phyloP scores from a whole-genome alignment of 495 filamentous ascomycete genomes.

The Astrothelium subdiscretum region DNA sequence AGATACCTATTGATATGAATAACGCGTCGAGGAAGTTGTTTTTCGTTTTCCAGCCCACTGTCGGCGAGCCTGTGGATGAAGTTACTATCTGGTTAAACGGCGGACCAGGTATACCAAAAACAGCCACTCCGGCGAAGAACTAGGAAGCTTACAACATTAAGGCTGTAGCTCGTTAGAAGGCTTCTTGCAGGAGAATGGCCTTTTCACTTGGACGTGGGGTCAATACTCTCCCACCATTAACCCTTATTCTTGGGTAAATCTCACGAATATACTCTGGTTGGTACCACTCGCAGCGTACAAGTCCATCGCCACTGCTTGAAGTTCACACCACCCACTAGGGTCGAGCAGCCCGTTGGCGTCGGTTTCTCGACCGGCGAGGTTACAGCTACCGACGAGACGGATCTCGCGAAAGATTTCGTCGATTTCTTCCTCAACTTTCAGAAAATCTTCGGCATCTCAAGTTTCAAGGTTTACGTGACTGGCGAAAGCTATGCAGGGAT shows the following conservation, averaged over 20 bases:
- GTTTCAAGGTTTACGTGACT: conserved; percentile 22
- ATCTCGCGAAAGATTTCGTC: conserved; percentile 18
- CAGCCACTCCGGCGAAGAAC: too few relatives aligned
- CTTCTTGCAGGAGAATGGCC: conserved; percentile 64
- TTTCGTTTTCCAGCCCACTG: conserved; percentile 41
- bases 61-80: conserved; percentile 30
- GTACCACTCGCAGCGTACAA: too few relatives aligned
- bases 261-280: conserved; percentile 66
- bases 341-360: conserved; percentile 54
- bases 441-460: conserved; percentile 19
- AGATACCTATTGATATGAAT: conserved; percentile 18
- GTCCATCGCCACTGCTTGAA: too few relatives aligned
- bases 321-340: too few relatives aligned
- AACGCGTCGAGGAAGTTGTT: conserved; percentile 34
- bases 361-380: conserved; percentile 15
- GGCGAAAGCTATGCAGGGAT: conserved; percentile 19
- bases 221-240: conserved; percentile 51
- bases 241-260: conserved; percentile 42
- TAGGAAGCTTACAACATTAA: too few relatives aligned
- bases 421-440: conserved; percentile 21
- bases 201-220: conserved; percentile 61
- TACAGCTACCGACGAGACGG: conserved; percentile 14
- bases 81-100: conserved; percentile 19
- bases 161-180: conserved; percentile 29
- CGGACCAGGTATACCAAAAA: too few relatives aligned